phyloP scores from a whole-genome alignment of 352 stramenopile genomes.

The Globisporangium paddicum region DNA sequence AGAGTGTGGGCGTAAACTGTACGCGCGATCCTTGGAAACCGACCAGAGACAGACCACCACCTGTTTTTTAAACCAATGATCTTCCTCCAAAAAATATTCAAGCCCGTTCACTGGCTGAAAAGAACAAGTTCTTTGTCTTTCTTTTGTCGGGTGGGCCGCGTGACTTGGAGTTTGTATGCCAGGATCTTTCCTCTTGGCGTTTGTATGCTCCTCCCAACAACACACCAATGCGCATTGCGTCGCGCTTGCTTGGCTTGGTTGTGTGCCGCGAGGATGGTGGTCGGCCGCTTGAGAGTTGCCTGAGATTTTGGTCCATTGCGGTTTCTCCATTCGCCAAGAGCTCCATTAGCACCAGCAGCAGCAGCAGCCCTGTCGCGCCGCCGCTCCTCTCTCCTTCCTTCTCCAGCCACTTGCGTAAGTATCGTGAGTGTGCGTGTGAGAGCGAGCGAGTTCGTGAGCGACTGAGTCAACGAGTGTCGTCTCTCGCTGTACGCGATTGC shows the following conservation, averaged over 20 bases:
- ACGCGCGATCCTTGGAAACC: neutral
- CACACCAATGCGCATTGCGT: conserved; percentile 6
- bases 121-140: conserved; percentile 3
- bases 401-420: conserved; percentile 17
- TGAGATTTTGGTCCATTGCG: conserved; percentile 14
- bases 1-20: conserved; percentile 9
- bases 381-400: neutral
- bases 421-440: conserved; percentile 17
- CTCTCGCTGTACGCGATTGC: conserved; percentile 1
- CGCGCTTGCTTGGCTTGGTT: neutral
- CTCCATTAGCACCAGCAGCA: too few relatives aligned
- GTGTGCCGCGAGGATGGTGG: conserved; percentile 12
- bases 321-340: conserved; percentile 14
- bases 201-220: conserved; percentile 9
- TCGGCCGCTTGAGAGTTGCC: conserved; percentile 5
- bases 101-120: neutral
- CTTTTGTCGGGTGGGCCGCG: neutral
- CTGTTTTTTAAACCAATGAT: neutral
- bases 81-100: neutral
- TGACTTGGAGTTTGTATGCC: conserved; percentile 7
- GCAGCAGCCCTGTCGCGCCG: neutral
- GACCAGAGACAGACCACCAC: neutral
- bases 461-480: neutral
- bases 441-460: neutral
- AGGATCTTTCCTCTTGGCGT: conserved; percentile 3